These are phyloP conservation scores for Zygosaccharomyces pseudobailii DNA, from an alignment of 1,139 yeast species.

Conservation along the genomic window DNA sequence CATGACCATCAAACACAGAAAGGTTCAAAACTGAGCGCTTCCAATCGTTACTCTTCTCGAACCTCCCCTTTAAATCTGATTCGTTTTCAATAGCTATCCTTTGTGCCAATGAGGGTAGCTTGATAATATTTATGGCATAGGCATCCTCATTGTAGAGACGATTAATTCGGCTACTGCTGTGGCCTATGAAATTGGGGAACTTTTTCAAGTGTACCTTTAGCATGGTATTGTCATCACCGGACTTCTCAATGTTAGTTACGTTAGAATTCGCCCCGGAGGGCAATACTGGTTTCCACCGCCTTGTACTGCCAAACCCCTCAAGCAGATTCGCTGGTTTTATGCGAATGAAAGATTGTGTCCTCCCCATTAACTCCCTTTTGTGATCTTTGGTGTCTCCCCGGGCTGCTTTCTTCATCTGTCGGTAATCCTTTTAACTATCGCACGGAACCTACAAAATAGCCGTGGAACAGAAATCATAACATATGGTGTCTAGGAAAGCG, in stretches of 20 bases:
- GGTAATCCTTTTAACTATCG: neutral
- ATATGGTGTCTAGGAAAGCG: neutral
- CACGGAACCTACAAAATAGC: neutral
- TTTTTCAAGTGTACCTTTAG: slow-evolving; percentile 23
- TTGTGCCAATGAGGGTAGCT: slow-evolving; percentile 36
- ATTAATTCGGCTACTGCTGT: slow-evolving; percentile 69
- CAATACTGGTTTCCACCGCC: slow-evolving; percentile 4
- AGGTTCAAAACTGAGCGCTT: slow-evolving; percentile 50
- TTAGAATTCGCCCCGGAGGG: neutral
- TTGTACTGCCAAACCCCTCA: slow-evolving; percentile 5
- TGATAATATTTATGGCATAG: slow-evolving; percentile 40
- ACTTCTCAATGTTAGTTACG: neutral
- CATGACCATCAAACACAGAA: slow-evolving; percentile 89
- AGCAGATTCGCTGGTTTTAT: slow-evolving; percentile 22
- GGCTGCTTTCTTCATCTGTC: neutral
- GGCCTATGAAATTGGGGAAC: slow-evolving; percentile 52
- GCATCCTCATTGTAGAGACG: slow-evolving; percentile 78
- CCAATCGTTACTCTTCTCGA: slow-evolving; percentile 4
- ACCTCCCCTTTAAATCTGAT: slow-evolving; percentile 3
- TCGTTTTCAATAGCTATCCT: slow-evolving; percentile 22
- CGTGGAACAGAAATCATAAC: neutral
- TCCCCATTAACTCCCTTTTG: slow-evolving; percentile 17
- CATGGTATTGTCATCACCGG: slow-evolving; percentile 9
- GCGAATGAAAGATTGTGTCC: slow-evolving; percentile 25
- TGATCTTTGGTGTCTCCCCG: neutral